Conservation (phyloP, 345 rosid species). For the Lepidium aucheri region DNA sequence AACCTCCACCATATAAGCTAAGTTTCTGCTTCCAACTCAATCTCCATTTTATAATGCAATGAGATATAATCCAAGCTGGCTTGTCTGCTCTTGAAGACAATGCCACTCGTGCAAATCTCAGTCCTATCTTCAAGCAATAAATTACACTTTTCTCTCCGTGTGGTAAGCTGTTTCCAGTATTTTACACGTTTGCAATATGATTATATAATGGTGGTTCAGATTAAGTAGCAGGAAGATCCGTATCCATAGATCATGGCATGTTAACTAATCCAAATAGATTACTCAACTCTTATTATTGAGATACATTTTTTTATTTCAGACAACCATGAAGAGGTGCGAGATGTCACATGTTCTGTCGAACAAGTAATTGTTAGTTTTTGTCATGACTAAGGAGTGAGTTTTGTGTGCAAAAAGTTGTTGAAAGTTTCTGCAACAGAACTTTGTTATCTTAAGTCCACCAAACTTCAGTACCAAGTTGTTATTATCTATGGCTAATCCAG, state of each 20-base stretch:
- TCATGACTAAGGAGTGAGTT: neutral
- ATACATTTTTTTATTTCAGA: neutral
- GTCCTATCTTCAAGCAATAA: neutral
- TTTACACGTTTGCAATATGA: slow-evolving; percentile 6
- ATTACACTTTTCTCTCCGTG: neutral
- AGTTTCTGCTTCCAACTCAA: slow-evolving; percentile 1
- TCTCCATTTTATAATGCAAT: neutral
- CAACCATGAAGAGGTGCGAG: neutral
- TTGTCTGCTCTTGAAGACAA: slow-evolving; percentile 7
- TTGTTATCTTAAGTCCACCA: neutral
- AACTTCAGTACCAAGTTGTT: neutral
- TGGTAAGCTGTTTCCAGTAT: slow-evolving; percentile 1
- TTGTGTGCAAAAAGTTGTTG: neutral
- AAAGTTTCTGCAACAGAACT: neutral
- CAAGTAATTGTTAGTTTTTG: neutral
- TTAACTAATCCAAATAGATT: neutral
- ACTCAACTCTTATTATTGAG: neutral
- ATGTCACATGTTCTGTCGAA: neutral
- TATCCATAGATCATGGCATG: neutral
- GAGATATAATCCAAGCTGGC: neutral
- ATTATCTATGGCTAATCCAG: neutral
- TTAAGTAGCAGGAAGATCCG: slow-evolving; percentile 9
- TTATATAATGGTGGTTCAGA: neutral
- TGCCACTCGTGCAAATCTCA: slow-evolving; percentile 15
- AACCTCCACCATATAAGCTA: slow-evolving; percentile 3